Base-by-base conservation (phyloP, 2,329 filamentous ascomycete genomes). In the Aureobasidium mangrovei region DNA sequence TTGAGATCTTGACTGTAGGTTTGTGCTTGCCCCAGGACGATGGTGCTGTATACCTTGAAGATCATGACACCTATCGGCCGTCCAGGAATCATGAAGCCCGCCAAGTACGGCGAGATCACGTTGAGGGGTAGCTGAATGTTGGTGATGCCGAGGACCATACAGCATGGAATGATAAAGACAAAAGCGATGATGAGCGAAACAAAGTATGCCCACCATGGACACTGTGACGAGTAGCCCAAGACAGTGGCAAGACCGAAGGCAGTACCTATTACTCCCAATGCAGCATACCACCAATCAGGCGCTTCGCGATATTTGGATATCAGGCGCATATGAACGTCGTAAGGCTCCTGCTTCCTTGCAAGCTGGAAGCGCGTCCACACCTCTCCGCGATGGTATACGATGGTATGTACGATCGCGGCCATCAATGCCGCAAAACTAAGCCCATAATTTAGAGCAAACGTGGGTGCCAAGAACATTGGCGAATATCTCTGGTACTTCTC, bases 61-160 rank as follows among this genome's bases (percentile, higher is more conserved):
- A 94, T 86, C 88, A 94, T 94, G 68, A 94, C 93, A 51, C 88
- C 89, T 8, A 94, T 87, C 1, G 88, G 88, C 1, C 86, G 84
- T 31, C 89, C 89, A 0, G 88, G 88, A 65, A 94, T 93, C 18
- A 89, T 77, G 48, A 80, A 82, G 51, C 89, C 89, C 59, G 86
- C 52, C 12, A 44, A 29, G 10, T 39, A 36, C 4, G 58, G 57
- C n/a, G 57, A 59, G 26, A 63, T 60, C 29, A 61, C 58, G 27
- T 60, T 62, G 38, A 63, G 36, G 3, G 54, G 55, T 8, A 63
- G 57, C 55, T 52, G 27, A 28, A 62, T 62, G 67, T 93, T 94
- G 10, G 88, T 93, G 60, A 94, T 88, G 18, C 88, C 88, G 85
- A 91, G 93, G 63, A 94, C 86, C 65, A 94, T 94, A 59, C 88